Conservation (phyloP, 2,329 filamentous ascomycete species). For the Aspergillus oerlinghausenensis region DNA sequence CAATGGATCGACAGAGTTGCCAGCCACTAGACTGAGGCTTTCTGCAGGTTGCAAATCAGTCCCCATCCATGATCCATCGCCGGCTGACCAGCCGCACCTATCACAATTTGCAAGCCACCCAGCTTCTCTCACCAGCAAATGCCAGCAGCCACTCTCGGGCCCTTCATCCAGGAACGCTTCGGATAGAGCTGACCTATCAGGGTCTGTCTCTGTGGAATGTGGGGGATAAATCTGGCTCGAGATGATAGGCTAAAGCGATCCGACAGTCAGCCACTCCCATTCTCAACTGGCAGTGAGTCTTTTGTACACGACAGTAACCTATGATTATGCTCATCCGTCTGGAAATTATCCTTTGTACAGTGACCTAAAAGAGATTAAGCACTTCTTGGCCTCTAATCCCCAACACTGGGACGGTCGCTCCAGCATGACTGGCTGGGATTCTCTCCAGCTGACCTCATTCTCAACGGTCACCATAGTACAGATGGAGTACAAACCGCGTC, state of each 20-base stretch:
- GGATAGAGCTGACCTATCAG: constrained; percentile 9
- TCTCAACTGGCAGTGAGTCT: not conserved
- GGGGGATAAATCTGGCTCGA: not conserved
- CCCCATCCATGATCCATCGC: constrained; percentile 5
- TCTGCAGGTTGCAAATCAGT: constrained; percentile 11
- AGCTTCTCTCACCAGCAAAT: constrained; percentile 4
- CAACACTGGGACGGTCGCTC: not conserved
- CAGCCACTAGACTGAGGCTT: constrained; percentile 6
- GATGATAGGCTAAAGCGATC: not conserved
- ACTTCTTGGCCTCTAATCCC: not conserved
- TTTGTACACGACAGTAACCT: not conserved
- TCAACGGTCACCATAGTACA: not conserved
- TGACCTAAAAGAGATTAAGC: not conserved
- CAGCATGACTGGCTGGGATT: not conserved
- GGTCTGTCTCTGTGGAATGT: constrained; percentile 9
- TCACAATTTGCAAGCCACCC: constrained; percentile 7
- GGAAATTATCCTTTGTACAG: not conserved
- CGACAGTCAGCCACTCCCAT: not conserved
- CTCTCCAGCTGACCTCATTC: not conserved
- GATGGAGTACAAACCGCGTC: not conserved
- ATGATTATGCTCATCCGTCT: not conserved
- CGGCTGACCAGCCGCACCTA: constrained; percentile 12
- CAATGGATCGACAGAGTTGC: constrained; percentile 13
- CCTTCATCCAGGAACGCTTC: constrained; percentile 17
- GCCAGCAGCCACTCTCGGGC: constrained; percentile 10